Conservation (phyloP, 768 basidiomycete genomes). For the Mycena albidolilacea region DNA sequence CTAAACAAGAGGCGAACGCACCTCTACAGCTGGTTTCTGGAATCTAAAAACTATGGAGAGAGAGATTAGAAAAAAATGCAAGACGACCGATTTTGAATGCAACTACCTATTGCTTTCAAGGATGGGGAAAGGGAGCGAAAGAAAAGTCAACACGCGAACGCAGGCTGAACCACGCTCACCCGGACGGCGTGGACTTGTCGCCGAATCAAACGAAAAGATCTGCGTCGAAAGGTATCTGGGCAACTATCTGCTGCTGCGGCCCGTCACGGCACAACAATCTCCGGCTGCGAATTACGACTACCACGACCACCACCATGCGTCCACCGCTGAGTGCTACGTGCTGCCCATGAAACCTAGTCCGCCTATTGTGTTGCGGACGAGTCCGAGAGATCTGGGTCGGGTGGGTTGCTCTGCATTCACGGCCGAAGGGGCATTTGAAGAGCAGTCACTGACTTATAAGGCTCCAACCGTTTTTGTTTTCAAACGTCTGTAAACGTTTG, state of each 20-base stretch:
- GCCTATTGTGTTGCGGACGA: not conserved
- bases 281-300: slow-evolving; percentile 1
- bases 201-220: not conserved
- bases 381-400: slow-evolving; percentile 2
- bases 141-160: not conserved
- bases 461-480: no score
- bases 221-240: not conserved
- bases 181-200: not conserved
- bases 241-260: not conserved
- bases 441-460: not conserved
- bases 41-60: slow-evolving; percentile 1
- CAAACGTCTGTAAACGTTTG: no score
- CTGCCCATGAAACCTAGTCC: not conserved
- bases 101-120: not conserved
- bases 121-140: not conserved
- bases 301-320: slow-evolving; percentile 1
- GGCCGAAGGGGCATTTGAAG: not conserved
- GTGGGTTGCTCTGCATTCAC: not conserved
- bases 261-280: not conserved
- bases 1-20: not conserved
- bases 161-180: slow-evolving; percentile 6
- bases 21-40: slow-evolving; percentile 6
- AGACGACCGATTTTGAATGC: not conserved
- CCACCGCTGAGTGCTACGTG: not conserved
- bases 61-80: not conserved